Conservation (phyloP, 805 yeast species). For the Saccharomycopsis microspora region DNA sequence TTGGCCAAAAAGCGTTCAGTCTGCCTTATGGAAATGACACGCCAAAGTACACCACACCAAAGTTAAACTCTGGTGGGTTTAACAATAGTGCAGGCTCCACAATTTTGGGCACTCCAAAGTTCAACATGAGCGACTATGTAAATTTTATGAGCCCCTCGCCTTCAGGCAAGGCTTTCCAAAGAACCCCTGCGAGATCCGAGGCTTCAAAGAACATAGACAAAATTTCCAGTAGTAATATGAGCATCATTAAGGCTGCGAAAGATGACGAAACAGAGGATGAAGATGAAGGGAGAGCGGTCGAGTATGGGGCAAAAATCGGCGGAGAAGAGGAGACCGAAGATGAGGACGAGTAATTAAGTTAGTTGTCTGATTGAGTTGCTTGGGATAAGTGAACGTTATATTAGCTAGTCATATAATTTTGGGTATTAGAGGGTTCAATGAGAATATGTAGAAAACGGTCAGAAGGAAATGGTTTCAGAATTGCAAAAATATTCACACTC, state of each 20-base stretch:
- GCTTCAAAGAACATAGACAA: constrained; percentile 1
- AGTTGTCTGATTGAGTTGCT: not conserved
- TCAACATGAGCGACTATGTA: constrained; percentile 76
- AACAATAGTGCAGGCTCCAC: constrained; percentile 16
- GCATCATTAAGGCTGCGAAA: constrained; percentile 13
- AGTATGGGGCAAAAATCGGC: not conserved
- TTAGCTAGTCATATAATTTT: too few species aligned
- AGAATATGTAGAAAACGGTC: too few species aligned
- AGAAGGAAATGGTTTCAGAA: too few species aligned
- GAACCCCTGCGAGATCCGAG: not conserved
- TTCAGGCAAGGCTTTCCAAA: not conserved
- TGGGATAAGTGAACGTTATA: too few species aligned
- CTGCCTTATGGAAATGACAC: constrained; percentile 4
- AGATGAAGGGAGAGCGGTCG: constrained; percentile 7
- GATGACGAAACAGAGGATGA: constrained; percentile 20
- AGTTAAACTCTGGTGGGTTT: constrained; percentile 15
- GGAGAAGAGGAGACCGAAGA: not conserved
- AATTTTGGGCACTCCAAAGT: constrained; percentile 42
- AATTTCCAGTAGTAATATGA: constrained; percentile 1
- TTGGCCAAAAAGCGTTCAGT: constrained; percentile 7
- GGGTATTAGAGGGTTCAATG: too few species aligned
- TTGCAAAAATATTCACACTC: too few species aligned
- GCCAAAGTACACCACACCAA: constrained; percentile 22
- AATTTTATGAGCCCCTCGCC: constrained; percentile 72
- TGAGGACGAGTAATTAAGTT: not conserved